These are phyloP conservation scores for Aspergillus ustus DNA, from an alignment of 2,329 filamentous ascomycete species.

Conservation along the genomic window DNA sequence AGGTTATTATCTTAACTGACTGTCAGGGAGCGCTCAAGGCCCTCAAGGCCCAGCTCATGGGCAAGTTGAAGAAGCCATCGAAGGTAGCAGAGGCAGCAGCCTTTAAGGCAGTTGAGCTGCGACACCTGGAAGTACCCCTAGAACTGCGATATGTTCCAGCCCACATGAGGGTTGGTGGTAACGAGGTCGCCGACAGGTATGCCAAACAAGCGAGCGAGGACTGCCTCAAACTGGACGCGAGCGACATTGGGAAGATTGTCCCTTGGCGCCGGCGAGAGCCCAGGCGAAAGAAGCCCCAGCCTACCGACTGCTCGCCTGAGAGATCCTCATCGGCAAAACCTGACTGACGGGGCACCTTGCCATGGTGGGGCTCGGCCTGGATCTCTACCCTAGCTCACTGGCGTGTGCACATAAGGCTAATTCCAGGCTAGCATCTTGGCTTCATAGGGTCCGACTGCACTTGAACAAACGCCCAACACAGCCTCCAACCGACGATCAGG, in stretches of 20 bases:
- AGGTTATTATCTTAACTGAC: not conserved
- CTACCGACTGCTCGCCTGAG: not conserved
- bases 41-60: not conserved
- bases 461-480: not conserved
- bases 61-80: not conserved
- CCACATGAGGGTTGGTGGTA: not conserved
- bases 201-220: not conserved
- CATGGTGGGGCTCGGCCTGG: too few species aligned
- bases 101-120: not conserved
- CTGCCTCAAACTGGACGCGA: not conserved
- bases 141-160: slow-evolving; percentile 1
- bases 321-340: not conserved
- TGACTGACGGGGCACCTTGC: not conserved
- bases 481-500: slow-evolving; percentile 8
- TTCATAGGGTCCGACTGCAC: not conserved
- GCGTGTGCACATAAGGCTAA: not conserved
- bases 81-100: not conserved
- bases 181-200: not conserved
- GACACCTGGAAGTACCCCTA: not conserved
- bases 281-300: not conserved
- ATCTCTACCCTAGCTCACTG: not conserved
- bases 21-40: not conserved
- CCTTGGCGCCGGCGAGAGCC: not conserved
- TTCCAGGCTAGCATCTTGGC: slow-evolving; percentile 11
- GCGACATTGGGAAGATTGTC: not conserved